Conservation (phyloP, 768 basidiomycete genomes). For the Termitomyces sp. region DNA sequence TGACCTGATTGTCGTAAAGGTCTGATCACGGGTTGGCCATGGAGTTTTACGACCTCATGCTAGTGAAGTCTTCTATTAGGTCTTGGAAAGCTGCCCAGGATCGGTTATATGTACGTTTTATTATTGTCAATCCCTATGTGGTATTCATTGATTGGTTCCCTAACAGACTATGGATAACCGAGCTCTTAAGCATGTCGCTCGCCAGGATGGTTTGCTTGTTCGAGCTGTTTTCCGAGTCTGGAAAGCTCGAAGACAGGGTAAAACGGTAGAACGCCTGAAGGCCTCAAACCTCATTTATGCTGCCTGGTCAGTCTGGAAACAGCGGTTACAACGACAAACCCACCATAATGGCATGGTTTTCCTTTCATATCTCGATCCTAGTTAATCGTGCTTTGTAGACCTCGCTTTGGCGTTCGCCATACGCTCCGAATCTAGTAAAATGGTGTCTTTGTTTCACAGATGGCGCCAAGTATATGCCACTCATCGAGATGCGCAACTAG, state of each 20-base stretch:
- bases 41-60: slow-evolving; percentile 33
- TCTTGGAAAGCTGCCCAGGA: slow-evolving; percentile 54
- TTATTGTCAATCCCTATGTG: neutral
- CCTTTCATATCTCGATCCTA: neutral
- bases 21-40: slow-evolving; percentile 39
- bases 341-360: slow-evolving; percentile 41
- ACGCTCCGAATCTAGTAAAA: slow-evolving; percentile 37
- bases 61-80: slow-evolving; percentile 43
- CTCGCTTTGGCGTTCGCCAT: slow-evolving; percentile 46
- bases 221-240: slow-evolving; percentile 60
- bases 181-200: slow-evolving; percentile 50
- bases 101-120: slow-evolving; percentile 44
- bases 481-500: slow-evolving; percentile 42
- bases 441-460: slow-evolving; percentile 31
- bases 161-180: slow-evolving; percentile 50
- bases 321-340: slow-evolving; percentile 33
- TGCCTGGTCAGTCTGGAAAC: slow-evolving; percentile 49
- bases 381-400: slow-evolving; percentile 28
- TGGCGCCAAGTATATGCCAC: slow-evolving; percentile 43
- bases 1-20: slow-evolving; percentile 26
- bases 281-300: slow-evolving; percentile 39
- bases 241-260: slow-evolving; percentile 65
- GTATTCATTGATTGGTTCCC: neutral
- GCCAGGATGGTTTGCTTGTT: slow-evolving; percentile 56
- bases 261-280: slow-evolving; percentile 51